These are phyloP conservation scores for Yamadazyma kitorensis DNA, from an alignment of 805 yeast species.

Conservation along the genomic window DNA sequence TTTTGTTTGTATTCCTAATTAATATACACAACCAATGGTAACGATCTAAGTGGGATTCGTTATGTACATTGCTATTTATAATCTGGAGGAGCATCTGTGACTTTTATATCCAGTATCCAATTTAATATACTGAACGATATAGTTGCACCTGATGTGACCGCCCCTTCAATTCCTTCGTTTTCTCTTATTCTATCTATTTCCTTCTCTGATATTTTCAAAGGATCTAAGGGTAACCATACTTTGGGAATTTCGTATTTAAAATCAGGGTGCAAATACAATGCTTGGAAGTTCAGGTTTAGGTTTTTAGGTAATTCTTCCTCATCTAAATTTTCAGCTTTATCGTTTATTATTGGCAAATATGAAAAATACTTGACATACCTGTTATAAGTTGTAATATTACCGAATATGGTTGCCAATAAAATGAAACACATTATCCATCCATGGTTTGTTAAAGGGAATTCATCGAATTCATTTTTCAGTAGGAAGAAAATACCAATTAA, in stretches of 20 bases:
- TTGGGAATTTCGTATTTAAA: slow-evolving; percentile 35
- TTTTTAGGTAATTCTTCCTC: slow-evolving; percentile 2
- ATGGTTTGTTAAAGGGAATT: slow-evolving; percentile 43
- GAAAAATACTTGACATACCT: slow-evolving; percentile 33
- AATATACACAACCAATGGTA: too few species aligned
- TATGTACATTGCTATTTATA: too few species aligned
- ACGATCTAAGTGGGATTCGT: too few species aligned
- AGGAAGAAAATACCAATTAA: slow-evolving; percentile 72
- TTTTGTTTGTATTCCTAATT: too few species aligned
- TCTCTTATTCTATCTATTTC: slow-evolving; percentile 5
- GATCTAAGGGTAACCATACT: slow-evolving; percentile 41
- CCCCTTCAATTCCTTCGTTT: slow-evolving; percentile 17
- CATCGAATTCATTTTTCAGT: slow-evolving; percentile 48
- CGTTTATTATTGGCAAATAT: slow-evolving; percentile 20
- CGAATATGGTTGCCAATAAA: slow-evolving; percentile 52
- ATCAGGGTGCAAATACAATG: slow-evolving; percentile 36
- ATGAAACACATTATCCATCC: slow-evolving; percentile 52
- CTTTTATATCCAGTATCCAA: slow-evolving; percentile 13
- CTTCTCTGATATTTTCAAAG: slow-evolving; percentile 14
- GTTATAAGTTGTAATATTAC: slow-evolving; percentile 51
- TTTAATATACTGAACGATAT: slow-evolving; percentile 14
- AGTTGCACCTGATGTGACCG: slow-evolving; percentile 24
- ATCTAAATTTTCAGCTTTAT: slow-evolving; percentile 1
- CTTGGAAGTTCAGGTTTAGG: slow-evolving; percentile 17
- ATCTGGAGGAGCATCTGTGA: slow-evolving; percentile 34